Evolutionary conservation across 2,329 filamentous ascomycete genomes (phyloP), one percentile per base, ranked within the genome.

Genomic region (Stachybotrys chartarum): DNA sequence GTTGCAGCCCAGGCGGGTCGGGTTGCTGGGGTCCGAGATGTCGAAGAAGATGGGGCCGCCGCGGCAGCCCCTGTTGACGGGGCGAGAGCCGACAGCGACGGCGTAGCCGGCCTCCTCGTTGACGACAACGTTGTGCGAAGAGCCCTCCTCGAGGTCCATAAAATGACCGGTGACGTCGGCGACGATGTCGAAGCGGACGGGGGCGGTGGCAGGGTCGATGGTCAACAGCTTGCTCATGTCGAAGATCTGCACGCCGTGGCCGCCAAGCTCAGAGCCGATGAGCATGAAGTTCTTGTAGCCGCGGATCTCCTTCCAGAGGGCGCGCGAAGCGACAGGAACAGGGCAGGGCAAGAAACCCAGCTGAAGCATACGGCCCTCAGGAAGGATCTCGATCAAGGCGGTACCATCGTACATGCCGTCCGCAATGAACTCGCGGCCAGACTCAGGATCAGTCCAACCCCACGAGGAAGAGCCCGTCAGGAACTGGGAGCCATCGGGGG

Each of bases 161-260:
- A 71, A 75, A 57, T 67, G 68, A 1, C 69, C 69, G 0, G 70
- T 68, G 1, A 75, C 62, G 14, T 74, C 72, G 6, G 59, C 62
- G 46, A 64, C 61, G 8, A 64, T 65, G 35, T 52, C 63, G 51
- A 72, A 75, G 17, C 59, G 61, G 55, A 63, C 64, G 39, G 68
- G 72, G 14, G 66, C 68, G 6, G 72, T 63, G 0, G 32, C 35
- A n/a, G 75, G 72, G 61, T 78, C 68, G 49, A 81, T 64, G 14
- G 67, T 67, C n/a, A 78, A 63, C 4, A 83, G 72, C 50, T 70
- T 83, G 59, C 70, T 78, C 71, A 85, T 74, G 60, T 86, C 82
- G 56, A 86, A 86, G 64, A 86, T 79, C 66, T 86, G 83, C 17
- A 86, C 74, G 24, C 80, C 79, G 59, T 86, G 83, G 47, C 69